Conservation (phyloP, 2,329 filamentous ascomycete genomes). For the Pseudogymnoascus verrucosus region DNA sequence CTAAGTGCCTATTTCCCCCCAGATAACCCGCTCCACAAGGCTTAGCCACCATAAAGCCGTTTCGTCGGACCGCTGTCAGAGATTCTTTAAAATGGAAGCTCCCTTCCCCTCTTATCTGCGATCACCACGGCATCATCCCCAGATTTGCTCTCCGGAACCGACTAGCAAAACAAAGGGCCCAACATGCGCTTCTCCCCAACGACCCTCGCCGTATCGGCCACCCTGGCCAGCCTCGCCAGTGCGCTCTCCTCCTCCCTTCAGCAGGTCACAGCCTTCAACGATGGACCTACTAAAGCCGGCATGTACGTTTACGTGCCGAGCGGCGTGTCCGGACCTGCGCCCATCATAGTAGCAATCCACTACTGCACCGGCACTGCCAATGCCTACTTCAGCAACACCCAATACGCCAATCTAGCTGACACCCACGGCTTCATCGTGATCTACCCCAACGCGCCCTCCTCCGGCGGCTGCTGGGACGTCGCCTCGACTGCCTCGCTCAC, state of each 20-base stretch:
- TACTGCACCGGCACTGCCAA: slow-evolving; percentile 11
- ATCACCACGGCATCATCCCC: background rate
- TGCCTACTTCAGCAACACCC: slow-evolving; percentile 22
- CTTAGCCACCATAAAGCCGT: background rate
- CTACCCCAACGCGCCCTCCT: slow-evolving; percentile 45
- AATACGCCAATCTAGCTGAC: slow-evolving; percentile 38
- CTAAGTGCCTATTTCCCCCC: background rate
- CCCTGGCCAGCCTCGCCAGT: slow-evolving; percentile 18
- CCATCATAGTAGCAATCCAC: slow-evolving; percentile 22
- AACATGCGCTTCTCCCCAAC: background rate
- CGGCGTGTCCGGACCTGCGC: slow-evolving; percentile 14
- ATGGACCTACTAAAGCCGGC: slow-evolving; percentile 17
- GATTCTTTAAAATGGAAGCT: slow-evolving; percentile 1
- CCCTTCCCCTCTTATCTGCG: background rate
- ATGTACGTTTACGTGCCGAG: slow-evolving; percentile 25
- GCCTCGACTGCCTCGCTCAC: slow-evolving; percentile 42
- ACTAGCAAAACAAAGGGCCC: background rate
- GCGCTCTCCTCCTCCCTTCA: slow-evolving; percentile 12
- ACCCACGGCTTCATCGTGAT: slow-evolving; percentile 51
- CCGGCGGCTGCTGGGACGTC: slow-evolving; percentile 52
- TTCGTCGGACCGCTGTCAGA: background rate
- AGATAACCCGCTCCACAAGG: background rate
- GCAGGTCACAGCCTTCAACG: slow-evolving; percentile 18
- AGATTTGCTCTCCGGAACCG: background rate
- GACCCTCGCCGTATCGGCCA: background rate